phyloP scores from a whole-genome alignment of 2,329 filamentous ascomycete species.

The Nannizziopsis barbatae region DNA sequence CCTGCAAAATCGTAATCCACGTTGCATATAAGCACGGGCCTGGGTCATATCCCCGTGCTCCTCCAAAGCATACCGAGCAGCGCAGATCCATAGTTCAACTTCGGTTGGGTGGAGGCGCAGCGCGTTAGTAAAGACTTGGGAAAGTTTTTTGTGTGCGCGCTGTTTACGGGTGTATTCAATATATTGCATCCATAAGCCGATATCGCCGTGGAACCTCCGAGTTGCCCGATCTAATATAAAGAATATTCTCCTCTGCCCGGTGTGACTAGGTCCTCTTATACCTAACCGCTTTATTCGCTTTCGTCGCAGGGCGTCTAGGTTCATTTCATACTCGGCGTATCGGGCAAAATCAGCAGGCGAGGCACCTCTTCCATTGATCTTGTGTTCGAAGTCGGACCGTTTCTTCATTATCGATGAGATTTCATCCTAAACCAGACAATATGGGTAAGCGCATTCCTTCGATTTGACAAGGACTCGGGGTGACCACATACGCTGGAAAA shows the following conservation, averaged over 20 bases:
- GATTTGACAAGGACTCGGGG: background rate
- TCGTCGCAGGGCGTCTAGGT: constrained; percentile 58
- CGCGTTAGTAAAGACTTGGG: constrained; percentile 52
- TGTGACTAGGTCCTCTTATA: constrained; percentile 58
- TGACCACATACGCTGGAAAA: constrained; percentile 58
- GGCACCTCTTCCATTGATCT: constrained; percentile 69
- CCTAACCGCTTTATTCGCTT: constrained; percentile 75
- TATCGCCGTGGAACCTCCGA: constrained; percentile 67
- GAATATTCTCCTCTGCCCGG: constrained; percentile 72
- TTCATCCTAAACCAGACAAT: constrained; percentile 53
- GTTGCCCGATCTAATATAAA: constrained; percentile 81
- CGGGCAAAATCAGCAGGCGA: constrained; percentile 67
- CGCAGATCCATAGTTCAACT: constrained; percentile 69
- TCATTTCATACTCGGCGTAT: constrained; percentile 65
- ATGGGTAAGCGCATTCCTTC: background rate
- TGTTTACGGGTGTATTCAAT: constrained; percentile 65
- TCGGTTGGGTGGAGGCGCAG: constrained; percentile 78
- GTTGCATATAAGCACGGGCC: constrained; percentile 74
- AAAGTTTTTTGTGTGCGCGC: constrained; percentile 51
- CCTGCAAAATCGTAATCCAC: constrained; percentile 81
- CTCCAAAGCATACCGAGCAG: constrained; percentile 68
- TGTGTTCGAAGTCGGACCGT: constrained; percentile 87
- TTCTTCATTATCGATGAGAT: constrained; percentile 81
- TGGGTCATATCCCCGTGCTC: constrained; percentile 75
- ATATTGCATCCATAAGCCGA: constrained; percentile 81